Base-by-base conservation (phyloP, 192 early-diverging fungal genomes). In the Obelidium mucronatum region DNA sequence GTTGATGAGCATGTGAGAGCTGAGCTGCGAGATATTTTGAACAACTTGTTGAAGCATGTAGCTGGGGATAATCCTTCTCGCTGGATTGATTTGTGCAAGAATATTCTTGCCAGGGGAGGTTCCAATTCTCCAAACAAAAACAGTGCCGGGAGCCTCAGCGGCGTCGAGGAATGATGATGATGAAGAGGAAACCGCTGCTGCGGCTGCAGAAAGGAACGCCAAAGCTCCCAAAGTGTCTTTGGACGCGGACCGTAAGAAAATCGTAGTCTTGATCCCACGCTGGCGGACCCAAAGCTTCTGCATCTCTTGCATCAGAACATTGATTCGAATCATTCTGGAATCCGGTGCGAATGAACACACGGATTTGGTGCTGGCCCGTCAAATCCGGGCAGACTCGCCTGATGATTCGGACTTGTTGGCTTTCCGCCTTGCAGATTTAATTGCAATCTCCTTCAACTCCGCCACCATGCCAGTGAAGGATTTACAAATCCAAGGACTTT, bases 361-460 rank as follows among this genome's bases (percentile, higher is more conserved):
- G 55, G 87, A 96, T 80, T 80, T 96, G 35, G 70, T 77, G 3
- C 26, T 84, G 15, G 93, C 93, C 1, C 80, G 92, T 19, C 73
- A 83, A 35, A 83, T 87, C 17, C 78, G 81, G 5, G 82, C 80
- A 59, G 87, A 84, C 1, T 26, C 67, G 28, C 61, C 65, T 13
- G 62, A 77, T 19, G 65, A 71, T 52, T 28, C 63, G 6, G 94
- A 95, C 68, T 94, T 86, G 60, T 78, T 96, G 15, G 91, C 93
- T 1, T 89, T 93, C 44, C 83, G 88, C 40, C 81, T 99, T 1
- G 88, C 90, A 0, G 97, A 98, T 64, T 62, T 99, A 53, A 91
- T 99, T 44, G 91, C 94, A 6, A 90, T 97, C 74, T 93, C 95
- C 0, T 97, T 98, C 58, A 91, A 90, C 53, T 94, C 96, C 0